Evolutionary conservation across 2,329 filamentous ascomycete species (phyloP), one percentile per base, ranked within the genome.

Genomic region (Bipolaris sorokiniana): DNA sequence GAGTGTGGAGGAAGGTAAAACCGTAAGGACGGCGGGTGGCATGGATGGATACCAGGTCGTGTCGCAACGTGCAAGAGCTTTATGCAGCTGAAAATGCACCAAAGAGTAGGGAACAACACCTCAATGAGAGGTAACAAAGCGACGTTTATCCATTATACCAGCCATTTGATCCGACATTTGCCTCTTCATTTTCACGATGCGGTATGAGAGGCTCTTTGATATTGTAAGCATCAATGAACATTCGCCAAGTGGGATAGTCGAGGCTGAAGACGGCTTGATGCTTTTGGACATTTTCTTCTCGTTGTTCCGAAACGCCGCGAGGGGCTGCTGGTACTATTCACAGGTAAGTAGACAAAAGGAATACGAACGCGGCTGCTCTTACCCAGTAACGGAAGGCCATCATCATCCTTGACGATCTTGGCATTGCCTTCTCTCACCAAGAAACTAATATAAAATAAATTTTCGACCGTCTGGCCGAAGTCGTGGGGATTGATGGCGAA

Each of bases 401-500:
- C 79, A 11, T 87, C 83, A 69, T 97, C 93, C 54, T 87, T 84
- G 3, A 85, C 82, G n/a, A 99, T 83, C 33, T 86, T 86, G 5
- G 92, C 85, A 58, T 85, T 86, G 10, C 92, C 92, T 77, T 99
- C 95, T 56, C 91, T 87, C 58, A 98, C 92, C 59, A 99, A 79
- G 71, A 99, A 99, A 73, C 91, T 96, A 66, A 97, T 86, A 74
- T 98, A 98, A 76, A 99, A 99, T 68, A 99, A 82, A 68, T 99
- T 99, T 74, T 99, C 95, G 6, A 99, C 88, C 0, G 92, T 97
- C 76, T 99, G 95, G 0, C 91, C 91, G 69, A 98, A 99, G 0
- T 92, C 96, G 37, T 81, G 81, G 0, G 95, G 95, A 67, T 99
- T 97, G 62, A 98, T 85, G 38, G 92, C 91, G 66, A 97, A 98